Evolutionary conservation across 306 rosid species (phyloP).

Genomic region (Inga laurina): DNA sequence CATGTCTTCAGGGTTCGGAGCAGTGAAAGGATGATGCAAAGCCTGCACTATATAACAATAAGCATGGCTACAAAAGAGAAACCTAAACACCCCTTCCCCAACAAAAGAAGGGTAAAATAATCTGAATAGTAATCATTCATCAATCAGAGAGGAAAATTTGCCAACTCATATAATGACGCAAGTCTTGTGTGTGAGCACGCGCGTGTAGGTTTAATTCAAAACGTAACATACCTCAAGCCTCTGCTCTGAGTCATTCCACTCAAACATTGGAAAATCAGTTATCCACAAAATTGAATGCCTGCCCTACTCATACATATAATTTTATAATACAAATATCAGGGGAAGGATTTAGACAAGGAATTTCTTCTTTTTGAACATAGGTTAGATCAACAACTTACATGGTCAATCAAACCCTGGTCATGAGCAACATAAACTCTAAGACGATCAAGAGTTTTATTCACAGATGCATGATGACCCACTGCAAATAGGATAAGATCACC

Average conservation of each 20-base stretch:
- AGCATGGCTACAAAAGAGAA: not conserved
- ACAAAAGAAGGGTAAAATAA: not conserved
- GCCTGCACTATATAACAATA: constrained; percentile 52
- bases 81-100: not conserved
- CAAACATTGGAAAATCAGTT: constrained; percentile 96
- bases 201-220: constrained; percentile 10
- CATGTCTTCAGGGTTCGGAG: constrained; percentile 93
- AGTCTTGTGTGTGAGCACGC: not conserved
- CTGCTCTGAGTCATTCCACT: constrained; percentile 92
- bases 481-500: constrained; percentile 84
- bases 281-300: constrained; percentile 91
- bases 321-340: constrained; percentile 3
- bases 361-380: constrained; percentile 2
- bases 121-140: not conserved
- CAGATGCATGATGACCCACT: constrained; percentile 64
- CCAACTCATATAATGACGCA: not conserved
- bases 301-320: constrained; percentile 48
- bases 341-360: constrained; percentile 26
- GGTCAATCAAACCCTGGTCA: constrained; percentile 73
- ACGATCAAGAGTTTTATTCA: constrained; percentile 80
- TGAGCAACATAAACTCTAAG: constrained; percentile 74
- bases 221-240: constrained; percentile 80
- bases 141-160: not conserved
- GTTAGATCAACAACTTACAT: constrained; percentile 53
- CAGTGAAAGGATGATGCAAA: constrained; percentile 97